Conservation (phyloP, 2,329 filamentous ascomycete species). For the Thielaviopsis cerberus region DNA sequence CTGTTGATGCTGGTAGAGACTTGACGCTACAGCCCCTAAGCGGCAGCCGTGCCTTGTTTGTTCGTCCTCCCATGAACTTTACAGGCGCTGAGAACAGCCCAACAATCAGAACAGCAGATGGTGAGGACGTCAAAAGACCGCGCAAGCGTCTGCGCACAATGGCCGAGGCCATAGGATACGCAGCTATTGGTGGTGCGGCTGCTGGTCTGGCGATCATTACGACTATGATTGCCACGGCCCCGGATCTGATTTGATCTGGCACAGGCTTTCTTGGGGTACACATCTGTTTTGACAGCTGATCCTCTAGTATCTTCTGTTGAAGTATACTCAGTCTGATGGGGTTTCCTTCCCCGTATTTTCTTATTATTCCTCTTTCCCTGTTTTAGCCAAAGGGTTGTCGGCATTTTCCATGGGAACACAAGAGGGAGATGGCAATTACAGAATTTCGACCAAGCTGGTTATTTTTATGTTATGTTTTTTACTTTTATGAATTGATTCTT, state of each 20-base stretch:
- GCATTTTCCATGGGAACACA: too few relatives aligned
- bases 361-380: too few relatives aligned
- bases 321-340: too few relatives aligned
- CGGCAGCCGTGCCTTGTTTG: not conserved
- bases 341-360: too few relatives aligned
- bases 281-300: not conserved
- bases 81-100: not conserved
- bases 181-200: slow-evolving; percentile 20
- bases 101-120: not conserved
- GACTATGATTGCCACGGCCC: slow-evolving; percentile 23
- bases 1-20: not conserved
- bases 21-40: not conserved
- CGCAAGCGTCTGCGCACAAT: slow-evolving; percentile 17
- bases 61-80: not conserved
- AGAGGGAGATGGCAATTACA: too few relatives aligned
- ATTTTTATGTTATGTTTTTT: too few relatives aligned
- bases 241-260: slow-evolving; percentile 16
- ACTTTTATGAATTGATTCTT: too few relatives aligned
- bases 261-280: not conserved
- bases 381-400: too few relatives aligned
- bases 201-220: slow-evolving; percentile 20
- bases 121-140: slow-evolving; percentile 5
- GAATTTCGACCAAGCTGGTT: too few relatives aligned
- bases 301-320: not conserved
- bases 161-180: slow-evolving; percentile 20